phyloP scores from a whole-genome alignment of 139 green algal species.

The Volvox africanus region DNA sequence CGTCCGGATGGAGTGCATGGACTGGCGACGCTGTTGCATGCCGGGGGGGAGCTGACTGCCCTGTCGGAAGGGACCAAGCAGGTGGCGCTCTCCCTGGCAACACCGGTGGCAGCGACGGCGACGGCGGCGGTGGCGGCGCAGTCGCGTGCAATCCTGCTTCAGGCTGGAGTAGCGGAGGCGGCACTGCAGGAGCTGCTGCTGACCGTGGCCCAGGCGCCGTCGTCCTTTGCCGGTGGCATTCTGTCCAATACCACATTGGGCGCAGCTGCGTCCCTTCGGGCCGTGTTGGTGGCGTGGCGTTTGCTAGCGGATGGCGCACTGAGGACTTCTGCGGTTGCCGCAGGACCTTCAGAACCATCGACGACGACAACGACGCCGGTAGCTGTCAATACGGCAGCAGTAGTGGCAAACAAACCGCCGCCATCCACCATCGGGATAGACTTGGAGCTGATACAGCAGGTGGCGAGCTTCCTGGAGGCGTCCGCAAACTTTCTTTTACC shows the following conservation, averaged over 20 bases:
- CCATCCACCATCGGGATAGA: neutral
- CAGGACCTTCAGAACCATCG: neutral
- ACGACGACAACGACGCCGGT: neutral
- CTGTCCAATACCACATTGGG: neutral
- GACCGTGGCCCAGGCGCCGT: neutral
- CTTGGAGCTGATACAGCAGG: neutral
- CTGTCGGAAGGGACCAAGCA: neutral
- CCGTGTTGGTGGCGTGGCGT: neutral
- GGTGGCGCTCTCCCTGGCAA: neutral
- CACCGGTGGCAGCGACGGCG: neutral
- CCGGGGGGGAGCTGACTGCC: neutral
- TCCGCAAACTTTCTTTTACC: neutral
- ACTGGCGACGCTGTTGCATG: neutral
- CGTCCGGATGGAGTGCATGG: neutral
- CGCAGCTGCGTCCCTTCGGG: neutral
- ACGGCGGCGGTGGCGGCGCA: neutral
- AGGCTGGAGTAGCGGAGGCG: neutral
- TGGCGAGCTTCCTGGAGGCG: neutral
- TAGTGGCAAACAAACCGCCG: neutral
- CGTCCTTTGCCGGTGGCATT: neutral
- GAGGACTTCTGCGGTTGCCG: neutral
- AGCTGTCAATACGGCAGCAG: neutral
- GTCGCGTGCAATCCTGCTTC: neutral
- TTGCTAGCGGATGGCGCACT: neutral
- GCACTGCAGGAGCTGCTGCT: neutral